These are phyloP conservation scores for Albizia julibrissin DNA, from an alignment of 306 rosid genomes.

Conservation along the genomic window DNA sequence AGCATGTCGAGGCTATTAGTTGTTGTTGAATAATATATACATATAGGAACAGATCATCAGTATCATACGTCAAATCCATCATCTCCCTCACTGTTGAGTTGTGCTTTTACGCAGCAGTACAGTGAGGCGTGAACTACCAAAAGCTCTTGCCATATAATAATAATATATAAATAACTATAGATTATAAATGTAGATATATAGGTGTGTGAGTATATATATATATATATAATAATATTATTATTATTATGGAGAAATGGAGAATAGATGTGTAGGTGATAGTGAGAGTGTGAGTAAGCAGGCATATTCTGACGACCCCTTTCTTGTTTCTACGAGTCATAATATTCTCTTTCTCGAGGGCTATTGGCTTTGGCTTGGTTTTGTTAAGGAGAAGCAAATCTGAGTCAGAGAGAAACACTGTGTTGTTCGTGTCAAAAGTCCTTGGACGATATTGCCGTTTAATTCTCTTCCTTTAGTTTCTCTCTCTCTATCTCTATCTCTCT, in stretches of 20 bases:
- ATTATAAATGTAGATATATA: background rate
- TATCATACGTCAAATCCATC: slow-evolving; percentile 78
- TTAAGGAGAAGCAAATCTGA: slow-evolving; percentile 64
- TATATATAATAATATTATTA: too few relatives aligned
- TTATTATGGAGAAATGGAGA: too few relatives aligned
- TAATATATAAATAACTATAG: background rate
- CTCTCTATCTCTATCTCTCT: background rate
- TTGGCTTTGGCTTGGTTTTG: slow-evolving; percentile 63
- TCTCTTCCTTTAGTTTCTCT: background rate
- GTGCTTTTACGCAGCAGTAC: slow-evolving; percentile 35
- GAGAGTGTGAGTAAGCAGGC: background rate
- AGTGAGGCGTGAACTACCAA: slow-evolving; percentile 60
- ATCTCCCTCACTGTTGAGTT: slow-evolving; percentile 41
- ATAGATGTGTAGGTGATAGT: too few relatives aligned
- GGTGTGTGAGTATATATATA: too few relatives aligned
- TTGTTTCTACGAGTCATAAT: slow-evolving; percentile 52
- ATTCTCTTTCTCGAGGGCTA: slow-evolving; percentile 45
- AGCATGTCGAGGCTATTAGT: background rate
- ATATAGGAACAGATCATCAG: slow-evolving; percentile 44
- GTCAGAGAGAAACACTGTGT: slow-evolving; percentile 74
- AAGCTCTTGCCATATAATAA: slow-evolving; percentile 30
- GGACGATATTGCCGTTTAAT: background rate
- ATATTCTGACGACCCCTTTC: slow-evolving; percentile 45
- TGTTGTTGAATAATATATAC: background rate
- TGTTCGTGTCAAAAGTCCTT: slow-evolving; percentile 59